These are phyloP conservation scores for Rutstroemia sp. DNA, from an alignment of 2,329 filamentous ascomycete species.

Conservation along the genomic window DNA sequence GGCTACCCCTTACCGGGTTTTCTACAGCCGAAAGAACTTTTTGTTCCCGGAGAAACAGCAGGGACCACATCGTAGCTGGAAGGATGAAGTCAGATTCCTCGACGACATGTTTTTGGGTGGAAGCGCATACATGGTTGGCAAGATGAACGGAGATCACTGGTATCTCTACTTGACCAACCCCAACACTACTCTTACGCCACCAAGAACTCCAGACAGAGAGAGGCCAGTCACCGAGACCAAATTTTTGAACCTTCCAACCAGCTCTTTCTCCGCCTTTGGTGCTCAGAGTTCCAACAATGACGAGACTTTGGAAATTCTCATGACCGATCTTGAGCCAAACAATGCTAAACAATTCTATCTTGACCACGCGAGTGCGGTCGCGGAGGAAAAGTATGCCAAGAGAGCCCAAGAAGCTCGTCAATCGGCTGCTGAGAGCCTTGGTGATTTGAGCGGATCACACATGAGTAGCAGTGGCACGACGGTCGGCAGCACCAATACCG, in stretches of 20 bases:
- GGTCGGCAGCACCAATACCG: conserved; percentile 31
- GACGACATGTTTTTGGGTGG: conserved; percentile 88
- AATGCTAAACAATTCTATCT: conserved; percentile 68
- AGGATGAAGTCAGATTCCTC: conserved; percentile 86
- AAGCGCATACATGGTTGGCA: conserved; percentile 98
- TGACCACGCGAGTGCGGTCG: conserved; percentile 81
- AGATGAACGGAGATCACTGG: conserved; percentile 99
- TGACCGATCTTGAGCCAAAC: conserved; percentile 63
- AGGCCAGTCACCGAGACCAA: conserved; percentile 31
- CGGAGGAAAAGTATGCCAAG: conserved; percentile 68
- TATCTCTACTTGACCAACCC: conserved; percentile 95
- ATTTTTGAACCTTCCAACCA: conserved; percentile 29
- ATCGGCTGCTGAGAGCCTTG: conserved; percentile 50
- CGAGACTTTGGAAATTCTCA: conserved; percentile 69
- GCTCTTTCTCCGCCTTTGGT: conserved; percentile 23
- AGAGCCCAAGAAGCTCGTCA: conserved; percentile 57
- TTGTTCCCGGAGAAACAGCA: conserved; percentile 90
- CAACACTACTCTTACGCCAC: conserved; percentile 70
- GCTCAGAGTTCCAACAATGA: conserved; percentile 40
- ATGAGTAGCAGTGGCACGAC: conserved; percentile 34
- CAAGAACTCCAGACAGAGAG: conserved; percentile 60
- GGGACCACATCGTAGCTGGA: conserved; percentile 95
- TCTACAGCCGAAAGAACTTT: conserved; percentile 99
- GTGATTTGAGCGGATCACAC: conserved; percentile 44
- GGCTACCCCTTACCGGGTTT: conserved; percentile 88